Conservation (phyloP, 305 asterid genomes). For the Petunia hybrid region DNA sequence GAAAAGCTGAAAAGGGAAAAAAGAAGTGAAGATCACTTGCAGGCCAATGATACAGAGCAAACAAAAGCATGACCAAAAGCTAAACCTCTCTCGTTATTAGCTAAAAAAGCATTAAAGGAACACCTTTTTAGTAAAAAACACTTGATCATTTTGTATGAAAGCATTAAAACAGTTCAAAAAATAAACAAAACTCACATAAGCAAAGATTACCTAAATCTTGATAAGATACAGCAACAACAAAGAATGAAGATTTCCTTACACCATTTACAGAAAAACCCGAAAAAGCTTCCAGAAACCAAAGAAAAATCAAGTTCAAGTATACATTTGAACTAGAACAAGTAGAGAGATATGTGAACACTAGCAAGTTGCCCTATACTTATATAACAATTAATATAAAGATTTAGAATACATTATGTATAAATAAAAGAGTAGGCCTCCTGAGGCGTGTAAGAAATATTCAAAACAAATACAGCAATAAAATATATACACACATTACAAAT, state of each 20-base stretch:
- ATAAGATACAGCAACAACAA: slow-evolving; percentile 34
- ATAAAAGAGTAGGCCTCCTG: slow-evolving; percentile 44
- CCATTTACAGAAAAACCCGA: slow-evolving; percentile 41
- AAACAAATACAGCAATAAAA: slow-evolving; percentile 32
- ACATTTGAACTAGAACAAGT: slow-evolving; percentile 36
- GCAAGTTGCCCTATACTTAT: slow-evolving; percentile 36
- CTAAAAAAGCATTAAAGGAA: neutral
- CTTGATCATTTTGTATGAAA: slow-evolving; percentile 19
- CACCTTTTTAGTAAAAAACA: slow-evolving; percentile 8
- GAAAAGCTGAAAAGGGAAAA: neutral
- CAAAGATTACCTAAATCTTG: slow-evolving; percentile 41
- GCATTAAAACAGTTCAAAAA: slow-evolving; percentile 32
- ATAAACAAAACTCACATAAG: slow-evolving; percentile 24
- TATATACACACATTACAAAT: slow-evolving; percentile 26
- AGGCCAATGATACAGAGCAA: neutral
- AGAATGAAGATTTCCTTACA: slow-evolving; percentile 30
- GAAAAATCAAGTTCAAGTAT: slow-evolving; percentile 39
- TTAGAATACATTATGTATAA: slow-evolving; percentile 32
- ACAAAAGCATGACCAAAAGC: slow-evolving; percentile 22
- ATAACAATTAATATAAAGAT: slow-evolving; percentile 27
- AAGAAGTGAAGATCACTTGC: neutral
- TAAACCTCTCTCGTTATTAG: slow-evolving; percentile 8
- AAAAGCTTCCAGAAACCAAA: slow-evolving; percentile 29
- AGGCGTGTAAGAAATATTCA: slow-evolving; percentile 77
- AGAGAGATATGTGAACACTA: slow-evolving; percentile 37